Conservation (phyloP, 2,329 filamentous ascomycete genomes). For the Mycosphaerella sp. region DNA sequence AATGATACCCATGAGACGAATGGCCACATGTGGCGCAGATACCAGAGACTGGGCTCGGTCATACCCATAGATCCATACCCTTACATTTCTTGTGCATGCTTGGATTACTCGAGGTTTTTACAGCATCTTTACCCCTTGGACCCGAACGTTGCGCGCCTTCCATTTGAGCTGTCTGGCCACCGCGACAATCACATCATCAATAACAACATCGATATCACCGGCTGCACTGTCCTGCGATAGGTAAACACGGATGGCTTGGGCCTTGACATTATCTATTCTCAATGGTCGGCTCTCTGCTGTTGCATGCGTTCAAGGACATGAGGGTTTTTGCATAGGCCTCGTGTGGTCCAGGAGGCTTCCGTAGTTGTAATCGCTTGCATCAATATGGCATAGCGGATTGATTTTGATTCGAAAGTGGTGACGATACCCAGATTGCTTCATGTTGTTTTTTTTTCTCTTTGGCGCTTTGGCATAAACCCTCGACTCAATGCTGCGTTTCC, state of each 20-base stretch:
- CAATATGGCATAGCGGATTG: constrained; percentile 19
- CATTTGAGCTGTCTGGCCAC: not conserved
- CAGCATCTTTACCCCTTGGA: constrained; percentile 11
- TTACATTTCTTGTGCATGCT: constrained; percentile 18
- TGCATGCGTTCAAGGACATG: not conserved
- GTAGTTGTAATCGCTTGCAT: constrained; percentile 11
- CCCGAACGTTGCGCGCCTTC: constrained; percentile 3
- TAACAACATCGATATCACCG: not conserved
- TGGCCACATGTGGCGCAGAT: constrained; percentile 3
- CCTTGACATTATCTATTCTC: not conserved
- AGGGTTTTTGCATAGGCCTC: not conserved
- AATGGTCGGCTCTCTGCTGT: not conserved
- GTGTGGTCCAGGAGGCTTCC: not conserved
- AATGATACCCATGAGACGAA: constrained; percentile 12
- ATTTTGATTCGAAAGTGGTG: constrained; percentile 12
- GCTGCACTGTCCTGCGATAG: not conserved
- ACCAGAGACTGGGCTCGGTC: constrained; percentile 1
- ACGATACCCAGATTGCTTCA: constrained; percentile 22
- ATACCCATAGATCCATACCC: constrained; percentile 5
- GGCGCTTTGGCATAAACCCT: not conserved
- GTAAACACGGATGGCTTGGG: not conserved
- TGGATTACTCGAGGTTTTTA: constrained; percentile 13
- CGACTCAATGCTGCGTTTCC: not conserved
- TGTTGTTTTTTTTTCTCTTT: not conserved
- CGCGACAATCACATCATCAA: not conserved